phyloP scores from a whole-genome alignment of 306 rosid species.

The Medicago ruthenica region DNA sequence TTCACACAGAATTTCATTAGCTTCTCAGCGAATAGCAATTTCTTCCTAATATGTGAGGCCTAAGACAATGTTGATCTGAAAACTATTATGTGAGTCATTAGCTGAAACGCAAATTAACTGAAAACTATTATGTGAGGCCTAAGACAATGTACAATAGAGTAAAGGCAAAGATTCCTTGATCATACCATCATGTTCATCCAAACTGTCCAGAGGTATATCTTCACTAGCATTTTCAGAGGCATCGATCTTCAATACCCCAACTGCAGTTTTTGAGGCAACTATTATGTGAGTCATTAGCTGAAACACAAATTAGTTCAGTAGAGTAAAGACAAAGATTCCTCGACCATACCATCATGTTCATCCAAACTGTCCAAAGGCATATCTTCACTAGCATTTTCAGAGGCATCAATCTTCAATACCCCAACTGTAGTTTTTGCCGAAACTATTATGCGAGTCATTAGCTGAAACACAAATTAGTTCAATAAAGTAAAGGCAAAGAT shows the following conservation, averaged over 20 bases:
- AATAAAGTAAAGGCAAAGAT: conserved; percentile 15
- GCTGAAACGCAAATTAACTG: not conserved
- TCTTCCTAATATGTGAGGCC: conserved; percentile 31
- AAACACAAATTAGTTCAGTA: conserved; percentile 31
- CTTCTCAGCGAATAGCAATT: conserved; percentile 24
- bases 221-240: conserved; percentile 49
- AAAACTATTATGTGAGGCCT: no score
- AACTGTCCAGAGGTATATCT: conserved; percentile 48
- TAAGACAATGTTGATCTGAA: conserved; percentile 36
- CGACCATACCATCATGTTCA: conserved; percentile 64
- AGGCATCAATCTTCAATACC: conserved; percentile 41
- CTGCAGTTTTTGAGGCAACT: conserved; percentile 77
- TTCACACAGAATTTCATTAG: conserved; percentile 15
- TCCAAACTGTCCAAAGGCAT: conserved; percentile 49
- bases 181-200: conserved; percentile 70
- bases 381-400: conserved; percentile 53
- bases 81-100: conserved; percentile 25
- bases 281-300: conserved; percentile 27
- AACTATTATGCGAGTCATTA: conserved; percentile 42
- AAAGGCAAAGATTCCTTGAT: conserved; percentile 12
- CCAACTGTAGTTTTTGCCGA: conserved; percentile 79
- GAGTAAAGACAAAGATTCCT: conserved; percentile 14
- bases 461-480: conserved; percentile 31
- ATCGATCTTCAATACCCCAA: conserved; percentile 47
- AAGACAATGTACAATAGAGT: not conserved